A percentile compares a stretch with the other conserved stretches of the same genome.
Conservation (phyloP, 345 rosid genomes). For the Hirschfeldia incana region DNA sequence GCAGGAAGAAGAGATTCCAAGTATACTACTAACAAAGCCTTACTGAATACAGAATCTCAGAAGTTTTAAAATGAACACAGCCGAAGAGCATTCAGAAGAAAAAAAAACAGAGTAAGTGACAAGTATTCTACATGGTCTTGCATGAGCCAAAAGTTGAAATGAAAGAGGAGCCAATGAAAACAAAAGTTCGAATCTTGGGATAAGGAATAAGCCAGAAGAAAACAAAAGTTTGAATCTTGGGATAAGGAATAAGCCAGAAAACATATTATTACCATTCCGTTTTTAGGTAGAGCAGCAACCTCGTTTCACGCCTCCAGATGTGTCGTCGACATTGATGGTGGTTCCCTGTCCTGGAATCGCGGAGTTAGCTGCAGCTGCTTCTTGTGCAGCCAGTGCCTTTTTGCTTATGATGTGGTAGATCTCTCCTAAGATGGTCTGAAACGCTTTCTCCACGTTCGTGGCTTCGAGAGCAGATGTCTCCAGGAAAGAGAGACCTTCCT, state of each 20-base stretch:
- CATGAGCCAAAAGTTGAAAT: conserved; percentile 43
- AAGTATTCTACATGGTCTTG: conserved; percentile 49
- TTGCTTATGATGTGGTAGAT: conserved; percentile 72
- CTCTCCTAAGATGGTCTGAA: conserved; percentile 63
- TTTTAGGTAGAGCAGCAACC: conserved; percentile 66
- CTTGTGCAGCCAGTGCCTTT: conserved; percentile 70
- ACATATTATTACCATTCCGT: conserved; percentile 2
- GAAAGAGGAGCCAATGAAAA: conserved; percentile 18
- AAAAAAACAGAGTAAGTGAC: conserved; percentile 24
- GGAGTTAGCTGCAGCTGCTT: conserved; percentile 54
- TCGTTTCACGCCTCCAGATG: conserved; percentile 48
- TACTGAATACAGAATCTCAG: conserved; percentile 24
- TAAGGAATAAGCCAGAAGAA: not conserved
- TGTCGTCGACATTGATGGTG: conserved; percentile 58
- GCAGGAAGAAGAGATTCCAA: conserved; percentile 5
- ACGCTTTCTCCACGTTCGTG: conserved; percentile 69
- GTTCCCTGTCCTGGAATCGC: conserved; percentile 63
- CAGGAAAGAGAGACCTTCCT: conserved; percentile 68
- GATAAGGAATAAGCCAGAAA: not conserved
- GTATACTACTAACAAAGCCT: conserved; percentile 34
- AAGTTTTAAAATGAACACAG: conserved; percentile 25
- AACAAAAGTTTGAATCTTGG: conserved; percentile 28
- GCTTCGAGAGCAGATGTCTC: conserved; percentile 78
- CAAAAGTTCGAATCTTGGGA: conserved; percentile 26
- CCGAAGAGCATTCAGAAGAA: conserved; percentile 7